These are phyloP conservation scores for Streptanthus diversifolius DNA, from an alignment of 345 rosid species.

Conservation along the genomic window DNA sequence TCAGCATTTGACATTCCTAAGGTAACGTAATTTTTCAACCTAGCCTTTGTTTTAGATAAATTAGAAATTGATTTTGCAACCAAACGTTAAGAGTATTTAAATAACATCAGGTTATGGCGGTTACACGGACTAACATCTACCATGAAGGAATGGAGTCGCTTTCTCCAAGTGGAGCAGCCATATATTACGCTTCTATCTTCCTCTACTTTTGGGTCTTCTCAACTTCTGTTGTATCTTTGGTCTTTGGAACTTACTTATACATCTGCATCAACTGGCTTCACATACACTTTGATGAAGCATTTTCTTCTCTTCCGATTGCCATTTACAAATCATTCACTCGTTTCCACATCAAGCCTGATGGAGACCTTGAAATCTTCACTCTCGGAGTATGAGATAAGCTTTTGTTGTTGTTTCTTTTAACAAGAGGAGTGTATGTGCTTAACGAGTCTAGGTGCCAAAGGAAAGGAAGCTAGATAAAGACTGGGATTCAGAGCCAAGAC, in stretches of 20 bases:
- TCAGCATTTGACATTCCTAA: conserved; percentile 93
- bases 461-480: conserved; percentile 77
- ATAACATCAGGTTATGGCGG: conserved; percentile 75
- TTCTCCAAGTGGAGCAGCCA: conserved; percentile 72
- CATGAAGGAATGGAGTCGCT: conserved; percentile 62
- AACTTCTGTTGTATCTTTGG: conserved; percentile 76
- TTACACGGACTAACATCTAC: conserved; percentile 78
- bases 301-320: conserved; percentile 92
- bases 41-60: background rate
- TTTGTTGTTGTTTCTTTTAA: background rate
- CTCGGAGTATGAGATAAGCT: conserved; percentile 49
- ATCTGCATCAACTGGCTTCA: conserved; percentile 93
- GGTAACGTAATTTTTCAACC: conserved; percentile 17
- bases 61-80: background rate
- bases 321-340: conserved; percentile 91
- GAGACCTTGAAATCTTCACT: conserved; percentile 88
- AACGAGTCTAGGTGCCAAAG: conserved; percentile 61
- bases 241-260: conserved; percentile 89
- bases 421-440: background rate
- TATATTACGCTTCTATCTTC: conserved; percentile 84
- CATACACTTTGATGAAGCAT: conserved; percentile 93
- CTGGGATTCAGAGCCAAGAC: conserved; percentile 64
- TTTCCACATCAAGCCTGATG: conserved; percentile 62
- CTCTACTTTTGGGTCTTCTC: conserved; percentile 80
- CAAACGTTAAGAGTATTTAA: background rate